Evolutionary conservation across 2,329 filamentous ascomycete species (phyloP), one percentile per base, ranked within the genome.

Genomic region (Claviceps digitariae): DNA sequence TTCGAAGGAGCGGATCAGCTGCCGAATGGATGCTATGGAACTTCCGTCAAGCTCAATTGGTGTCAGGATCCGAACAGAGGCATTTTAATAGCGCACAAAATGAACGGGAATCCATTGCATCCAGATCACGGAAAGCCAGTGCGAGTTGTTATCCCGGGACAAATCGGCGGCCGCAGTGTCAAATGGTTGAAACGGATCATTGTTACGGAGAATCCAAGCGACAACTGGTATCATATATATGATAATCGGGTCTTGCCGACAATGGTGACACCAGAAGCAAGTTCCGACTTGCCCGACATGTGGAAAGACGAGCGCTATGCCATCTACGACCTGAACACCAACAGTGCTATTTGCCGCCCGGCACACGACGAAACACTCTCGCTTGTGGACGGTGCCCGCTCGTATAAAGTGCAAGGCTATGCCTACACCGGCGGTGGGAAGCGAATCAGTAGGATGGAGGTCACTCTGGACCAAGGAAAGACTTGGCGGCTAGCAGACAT

Each of bases 221-320:
- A 91, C 57, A 95, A 94, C 63, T 95, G 89, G 88, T 95, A 95
- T 62, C 90, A 96, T 67, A 89, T 94, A 57, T 90, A 93, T 67
- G 90, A 96, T 66, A 96, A 96, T 64, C 76, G 89, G 55, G 89
- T 96, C 1, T 70, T 96, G 41, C 90, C 90, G 58, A 95, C 89
- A 0, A 90, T 83, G 77, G 76, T 95, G 17, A 84, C 83, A 12
- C 89, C 90, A 0, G 89, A 95, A 59, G 83, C 85, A 64, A 84
- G 87, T 55, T 83, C 83, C 2, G 79, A 85, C 57, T 74, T 90
- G 52, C 79, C 82, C 0, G 79, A 84, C 23, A 87, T 83, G 72
- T 96, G 90, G 90, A 84, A 74, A 61, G 90, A 96, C 64, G 90
- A 95, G 58, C 78, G 87, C 56, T 95, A 95, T 63, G 89, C 89